Evolutionary conservation across 257 asterid genomes (phyloP), one percentile per base, ranked within the genome.

Genomic region (Solanum habrochaites): DNA sequence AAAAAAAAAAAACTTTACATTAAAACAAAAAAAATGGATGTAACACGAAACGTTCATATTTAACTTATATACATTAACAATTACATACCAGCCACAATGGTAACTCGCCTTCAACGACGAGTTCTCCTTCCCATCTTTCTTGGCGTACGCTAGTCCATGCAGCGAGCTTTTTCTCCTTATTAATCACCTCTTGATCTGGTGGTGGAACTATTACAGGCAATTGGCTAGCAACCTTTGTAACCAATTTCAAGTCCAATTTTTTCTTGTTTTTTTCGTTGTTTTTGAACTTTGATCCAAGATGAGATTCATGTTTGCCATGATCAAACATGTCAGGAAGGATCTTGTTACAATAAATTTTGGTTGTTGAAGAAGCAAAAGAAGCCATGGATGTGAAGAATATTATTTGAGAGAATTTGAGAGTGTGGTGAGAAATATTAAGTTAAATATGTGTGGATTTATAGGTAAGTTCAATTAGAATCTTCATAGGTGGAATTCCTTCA

Each of bases 41-140:
- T 13, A 77, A 47, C 43, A 80, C 5, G 27, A 80, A 47, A 80
- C 3, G 29, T 43, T 78, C 7, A 9, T 5, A 47, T 80, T 80
- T 29, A 80, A 21, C 27, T 47, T 27, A 27, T 45, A 78, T 78
- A 77, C 1, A 77, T 39, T 7, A 7, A 43, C 8, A 25, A 0
- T 16, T 3, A 8, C 83, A 3, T 92, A 97, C 99, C 97, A 97
- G 88, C 99, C 99, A 97, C 1, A 85, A 86, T 6, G 99, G 99
- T 71, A 97, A 95, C 85, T 96, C 82, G 14, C 99, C 99, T 87
- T 94, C 92, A 90, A 97, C 98, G 42, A 85, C 74, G 82, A 97
- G 99, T 89, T 95, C 95, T 52, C 99, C 99, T 89, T 95, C 92
- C 98, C 99, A 97, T 67, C 93, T 87, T 86, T 97, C 99, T 29